phyloP scores from a whole-genome alignment of 495 filamentous ascomycete species.

The Hyaloscypha finlandica region DNA sequence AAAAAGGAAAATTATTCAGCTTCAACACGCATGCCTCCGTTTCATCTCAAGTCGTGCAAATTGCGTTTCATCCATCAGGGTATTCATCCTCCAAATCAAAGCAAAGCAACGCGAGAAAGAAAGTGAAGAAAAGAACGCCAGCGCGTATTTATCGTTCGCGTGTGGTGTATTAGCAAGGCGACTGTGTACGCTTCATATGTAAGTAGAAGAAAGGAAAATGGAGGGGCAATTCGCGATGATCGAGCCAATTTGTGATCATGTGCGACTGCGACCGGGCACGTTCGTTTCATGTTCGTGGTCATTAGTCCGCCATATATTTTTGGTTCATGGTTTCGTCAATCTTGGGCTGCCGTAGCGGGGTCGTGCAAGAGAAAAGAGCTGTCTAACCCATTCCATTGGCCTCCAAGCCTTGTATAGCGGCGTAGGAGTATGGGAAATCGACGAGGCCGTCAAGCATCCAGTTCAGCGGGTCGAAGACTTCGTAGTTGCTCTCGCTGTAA shows the following conservation, averaged over 20 bases:
- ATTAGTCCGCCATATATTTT: background rate
- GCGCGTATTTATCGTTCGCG: background rate
- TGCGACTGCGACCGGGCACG: background rate
- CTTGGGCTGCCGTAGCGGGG: background rate
- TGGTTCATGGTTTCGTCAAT: background rate
- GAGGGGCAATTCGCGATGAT: background rate
- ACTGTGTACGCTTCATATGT: too few relatives aligned
- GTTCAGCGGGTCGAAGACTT: slow-evolving; percentile 69
- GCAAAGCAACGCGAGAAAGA: background rate
- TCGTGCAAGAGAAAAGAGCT: background rate
- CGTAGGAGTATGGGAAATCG: slow-evolving; percentile 72
- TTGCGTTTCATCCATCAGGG: background rate
- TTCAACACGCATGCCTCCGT: background rate
- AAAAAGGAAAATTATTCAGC: background rate
- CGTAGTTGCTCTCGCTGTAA: slow-evolving; percentile 35
- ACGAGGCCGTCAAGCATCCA: slow-evolving; percentile 87
- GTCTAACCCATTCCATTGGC: slow-evolving; percentile 25
- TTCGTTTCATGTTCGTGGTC: background rate
- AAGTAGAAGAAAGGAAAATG: background rate
- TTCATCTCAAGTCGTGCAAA: background rate
- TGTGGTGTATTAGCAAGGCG: background rate
- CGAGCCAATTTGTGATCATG: background rate
- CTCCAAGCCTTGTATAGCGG: slow-evolving; percentile 32
- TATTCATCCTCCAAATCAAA: background rate
- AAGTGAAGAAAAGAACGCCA: too few relatives aligned